Evolutionary conservation across 768 basidiomycete genomes (phyloP), one percentile per base, ranked within the genome.

Genomic region (Pholiota microspora): DNA sequence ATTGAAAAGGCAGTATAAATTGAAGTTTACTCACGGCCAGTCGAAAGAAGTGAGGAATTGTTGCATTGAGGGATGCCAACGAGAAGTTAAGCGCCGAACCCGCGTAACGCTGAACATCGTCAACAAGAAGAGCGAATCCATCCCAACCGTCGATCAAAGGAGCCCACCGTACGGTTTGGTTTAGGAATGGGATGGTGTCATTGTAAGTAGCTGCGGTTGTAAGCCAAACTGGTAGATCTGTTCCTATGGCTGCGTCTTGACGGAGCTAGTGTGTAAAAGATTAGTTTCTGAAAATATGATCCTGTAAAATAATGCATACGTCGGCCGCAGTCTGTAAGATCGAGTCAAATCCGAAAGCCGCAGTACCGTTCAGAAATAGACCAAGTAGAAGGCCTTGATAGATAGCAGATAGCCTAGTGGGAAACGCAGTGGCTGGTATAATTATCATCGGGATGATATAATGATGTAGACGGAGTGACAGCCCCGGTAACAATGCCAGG

Each of bases 381-480:
- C 93, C 92, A 28, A 94, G 75, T 12, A 93, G 72, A 65, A 93
- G 84, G 1, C 86, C 90, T 69, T 93, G 91, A 65, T 87, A 87
- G 45, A 93, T 77, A 0, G 88, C 88, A 7, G 86, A 91, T 27
- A 85, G 73, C 36, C 90, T 79, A 25, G 92, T 94, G 0, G 91
- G 88, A 63, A 92, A 92, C 5, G 81, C 91, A 2, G 88, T 89
- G 4, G 83, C 84, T 28, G 92, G 89, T 27, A 93, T 77, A 48
- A 93, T 75, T 8, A 79, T 75, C 68, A 94, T 86, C 0, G 86
- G 81, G 24, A 89, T 74, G 49, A 94, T 81, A 64, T 94, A 94
- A 67, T 94, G 93, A 62, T 95, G 93, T 21, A 94, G 59, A 31
- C 92, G 80, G 40, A 92, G 73, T 47, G 81, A 69, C 45, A 93